phyloP scores from a whole-genome alignment of 73 alveolate species.

The Durusdinium trenchii region DNA sequence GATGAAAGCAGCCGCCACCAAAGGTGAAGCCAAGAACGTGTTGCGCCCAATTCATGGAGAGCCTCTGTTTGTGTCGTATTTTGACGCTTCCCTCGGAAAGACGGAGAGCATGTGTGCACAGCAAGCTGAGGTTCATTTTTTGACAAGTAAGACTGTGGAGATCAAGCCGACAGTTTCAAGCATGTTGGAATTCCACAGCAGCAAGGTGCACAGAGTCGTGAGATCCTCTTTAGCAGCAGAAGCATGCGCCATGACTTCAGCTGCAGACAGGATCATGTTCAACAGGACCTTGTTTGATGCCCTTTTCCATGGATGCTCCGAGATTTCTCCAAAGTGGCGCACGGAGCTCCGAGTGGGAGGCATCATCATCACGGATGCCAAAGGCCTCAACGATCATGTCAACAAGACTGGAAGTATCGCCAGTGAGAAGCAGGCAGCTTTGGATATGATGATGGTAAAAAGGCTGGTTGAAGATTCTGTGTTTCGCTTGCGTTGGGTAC shows the following conservation, averaged over 20 bases:
- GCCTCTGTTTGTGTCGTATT: neutral
- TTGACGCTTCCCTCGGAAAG: neutral
- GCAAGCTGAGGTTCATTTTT: neutral
- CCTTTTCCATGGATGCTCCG: neutral
- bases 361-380: neutral
- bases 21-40: neutral
- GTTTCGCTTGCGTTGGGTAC: neutral
- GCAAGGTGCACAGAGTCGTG: too few species aligned
- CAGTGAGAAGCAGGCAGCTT: neutral
- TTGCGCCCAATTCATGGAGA: neutral
- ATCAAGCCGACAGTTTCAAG: neutral
- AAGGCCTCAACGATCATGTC: neutral
- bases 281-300: neutral
- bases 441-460: neutral
- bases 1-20: neutral
- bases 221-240: constrained; percentile 11
- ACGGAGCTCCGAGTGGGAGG: neutral
- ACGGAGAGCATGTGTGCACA: neutral
- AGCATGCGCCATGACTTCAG: neutral
- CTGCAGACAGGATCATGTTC: neutral
- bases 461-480: neutral
- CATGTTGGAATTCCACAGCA: too few species aligned
- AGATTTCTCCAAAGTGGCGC: neutral
- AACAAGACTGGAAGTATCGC: neutral
- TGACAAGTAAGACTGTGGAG: neutral